Conservation (phyloP, 1,284 basidiomycete genomes). For the Exobasidium cylindrosporum region DNA sequence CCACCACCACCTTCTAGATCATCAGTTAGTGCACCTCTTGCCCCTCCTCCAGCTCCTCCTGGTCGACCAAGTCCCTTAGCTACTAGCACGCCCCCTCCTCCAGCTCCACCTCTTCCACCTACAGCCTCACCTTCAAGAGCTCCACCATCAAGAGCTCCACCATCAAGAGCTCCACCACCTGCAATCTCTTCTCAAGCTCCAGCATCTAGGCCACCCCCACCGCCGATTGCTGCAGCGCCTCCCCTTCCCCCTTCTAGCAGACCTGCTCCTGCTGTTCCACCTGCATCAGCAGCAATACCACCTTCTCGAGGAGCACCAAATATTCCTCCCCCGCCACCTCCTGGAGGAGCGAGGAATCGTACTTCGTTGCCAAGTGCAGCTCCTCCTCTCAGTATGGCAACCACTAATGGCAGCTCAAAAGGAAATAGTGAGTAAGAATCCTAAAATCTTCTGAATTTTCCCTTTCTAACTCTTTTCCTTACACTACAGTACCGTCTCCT, state of each 20-base stretch:
- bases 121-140: conserved; percentile 8
- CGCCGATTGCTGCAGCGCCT: conserved; percentile 11
- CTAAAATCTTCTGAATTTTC: too few relatives aligned
- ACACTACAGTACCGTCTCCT: conserved; percentile 10
- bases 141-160: conserved; percentile 13
- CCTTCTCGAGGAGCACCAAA: conserved; percentile 8
- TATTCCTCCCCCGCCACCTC: conserved; percentile 16
- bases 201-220: conserved; percentile 6
- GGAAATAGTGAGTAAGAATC: neutral
- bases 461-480: too few relatives aligned
- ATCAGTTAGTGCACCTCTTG: neutral
- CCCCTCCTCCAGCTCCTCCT: neutral
- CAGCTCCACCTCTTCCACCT: conserved; percentile 3
- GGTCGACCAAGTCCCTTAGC: neutral
- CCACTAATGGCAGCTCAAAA: neutral
- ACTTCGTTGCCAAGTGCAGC: conserved; percentile 7
- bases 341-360: conserved; percentile 13
- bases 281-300: conserved; percentile 6
- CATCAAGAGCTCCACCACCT: conserved; percentile 4
- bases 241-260: conserved; percentile 14
- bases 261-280: conserved; percentile 7
- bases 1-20: conserved; percentile 5
- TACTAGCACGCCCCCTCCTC: neutral
- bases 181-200: neutral
- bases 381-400: neutral